A percentile compares a stretch with the other conserved stretches of the same genome.
Evolutionary conservation across 1,284 basidiomycete species (phyloP).

Genomic region (Flammula alnicola): DNA sequence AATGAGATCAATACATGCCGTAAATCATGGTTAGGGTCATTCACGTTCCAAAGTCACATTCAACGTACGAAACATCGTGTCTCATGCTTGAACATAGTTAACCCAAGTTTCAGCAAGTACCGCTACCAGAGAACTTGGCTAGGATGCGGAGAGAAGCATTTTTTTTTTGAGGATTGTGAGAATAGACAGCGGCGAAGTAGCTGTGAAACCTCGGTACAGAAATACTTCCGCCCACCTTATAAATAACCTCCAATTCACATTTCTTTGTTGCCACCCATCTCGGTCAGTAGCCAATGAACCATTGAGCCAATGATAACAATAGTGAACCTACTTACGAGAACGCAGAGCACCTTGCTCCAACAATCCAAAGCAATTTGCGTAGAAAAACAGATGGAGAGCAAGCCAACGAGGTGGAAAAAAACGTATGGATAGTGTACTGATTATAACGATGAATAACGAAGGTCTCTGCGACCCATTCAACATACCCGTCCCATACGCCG

Average conservation of each 20-base stretch:
- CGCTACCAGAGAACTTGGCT: background rate
- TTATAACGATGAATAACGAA: background rate
- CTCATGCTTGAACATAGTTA: background rate
- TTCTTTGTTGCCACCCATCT: too few species aligned
- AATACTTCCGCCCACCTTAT: too few species aligned
- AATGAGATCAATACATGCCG: background rate
- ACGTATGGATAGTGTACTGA: background rate
- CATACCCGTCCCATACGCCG: constrained; percentile 79
- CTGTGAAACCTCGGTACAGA: too few species aligned
- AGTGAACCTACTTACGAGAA: too few species aligned
- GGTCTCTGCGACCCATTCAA: constrained; percentile 50
- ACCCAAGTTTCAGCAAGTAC: background rate
- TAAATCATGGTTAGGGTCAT: constrained; percentile 3
- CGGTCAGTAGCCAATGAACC: too few species aligned
- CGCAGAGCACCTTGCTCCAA: too few species aligned
- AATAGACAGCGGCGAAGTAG: too few species aligned
- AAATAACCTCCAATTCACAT: too few species aligned
- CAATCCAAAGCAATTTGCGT: too few species aligned
- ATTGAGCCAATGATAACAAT: too few species aligned
- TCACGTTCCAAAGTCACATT: background rate
- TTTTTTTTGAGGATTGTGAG: too few species aligned
- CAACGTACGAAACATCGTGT: constrained; percentile 4
- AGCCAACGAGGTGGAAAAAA: background rate
- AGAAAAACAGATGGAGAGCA: too few species aligned
- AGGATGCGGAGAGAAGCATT: background rate